Evolutionary conservation across 352 stramenopile genomes (phyloP), one percentile per base, ranked within the genome.

Genomic region (Phytopythium boreale): DNA sequence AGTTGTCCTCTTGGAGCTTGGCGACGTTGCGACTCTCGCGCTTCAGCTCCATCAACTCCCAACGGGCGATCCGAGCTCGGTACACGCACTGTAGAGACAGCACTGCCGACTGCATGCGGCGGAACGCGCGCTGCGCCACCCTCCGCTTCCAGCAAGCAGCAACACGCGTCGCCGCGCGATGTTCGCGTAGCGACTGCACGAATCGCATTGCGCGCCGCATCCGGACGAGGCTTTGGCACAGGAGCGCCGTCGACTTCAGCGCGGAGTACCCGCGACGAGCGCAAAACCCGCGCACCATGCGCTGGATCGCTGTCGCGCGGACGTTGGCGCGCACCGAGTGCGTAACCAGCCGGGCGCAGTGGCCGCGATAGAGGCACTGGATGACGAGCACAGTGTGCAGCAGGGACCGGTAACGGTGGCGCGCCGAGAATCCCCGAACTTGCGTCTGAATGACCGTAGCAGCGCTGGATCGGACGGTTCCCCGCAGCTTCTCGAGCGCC

Each of bases 401-500:
- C 9, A 89, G 67, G 6, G 56, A 43, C 56, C 47, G 41, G 46
- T 79, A 95, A 11, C 62, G 67, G 52, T 62, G 68, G 5, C 75
- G 79, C 11, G 72, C 75, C 31, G 75, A 43, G 41, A 81, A 82
- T 36, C 84, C 84, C 39, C 80, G 82, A 15, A 72, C 57, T 19
- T 78, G 75, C 26, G 73, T 78, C 68, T 96, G 84, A 11, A 92
- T 70, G 27, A 72, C n/a, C 19, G 80, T 53, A 12, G 76, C 79
- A 5, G 82, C 76, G 19, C 55, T 47, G 8, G 68, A 61, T 4
- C 75, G 66, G 20, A 75, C 69, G 29, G 64, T 34, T 8, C 75
- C 72, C 20, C 81, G 69, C 34, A 89, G 37, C 64, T 79, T 87
- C 63, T 98, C 95, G 17, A 98, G 80, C 57, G 89, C 87, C 69